phyloP scores from a whole-genome alignment of 2,329 filamentous ascomycete species.

The Basipetospora chlamydospora region DNA sequence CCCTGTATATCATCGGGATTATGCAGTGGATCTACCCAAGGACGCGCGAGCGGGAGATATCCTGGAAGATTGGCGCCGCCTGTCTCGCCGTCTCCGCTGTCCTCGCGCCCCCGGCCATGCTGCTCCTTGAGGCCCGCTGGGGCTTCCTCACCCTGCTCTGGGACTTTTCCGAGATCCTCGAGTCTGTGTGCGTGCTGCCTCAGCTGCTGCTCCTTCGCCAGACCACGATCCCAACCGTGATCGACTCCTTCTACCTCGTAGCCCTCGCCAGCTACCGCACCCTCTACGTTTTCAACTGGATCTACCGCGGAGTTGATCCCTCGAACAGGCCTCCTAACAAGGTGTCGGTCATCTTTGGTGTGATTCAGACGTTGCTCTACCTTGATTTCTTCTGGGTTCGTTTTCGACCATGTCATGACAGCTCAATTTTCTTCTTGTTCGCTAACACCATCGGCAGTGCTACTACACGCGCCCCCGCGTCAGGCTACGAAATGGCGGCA shows the following conservation, averaged over 20 bases:
- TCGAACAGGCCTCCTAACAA: constrained; percentile 47
- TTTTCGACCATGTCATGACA: no score
- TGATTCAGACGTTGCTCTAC: constrained; percentile 82
- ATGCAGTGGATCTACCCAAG: constrained; percentile 81
- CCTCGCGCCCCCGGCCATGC: constrained; percentile 56
- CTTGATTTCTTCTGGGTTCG: constrained; percentile 92
- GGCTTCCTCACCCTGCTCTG: constrained; percentile 55
- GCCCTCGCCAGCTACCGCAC: constrained; percentile 76
- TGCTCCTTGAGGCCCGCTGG: constrained; percentile 46
- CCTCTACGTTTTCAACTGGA: constrained; percentile 88
- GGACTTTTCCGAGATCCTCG: constrained; percentile 82
- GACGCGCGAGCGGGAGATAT: constrained; percentile 77
- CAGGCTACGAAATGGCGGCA: constrained; percentile 75
- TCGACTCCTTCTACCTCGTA: constrained; percentile 91
- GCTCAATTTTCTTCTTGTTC: no score
- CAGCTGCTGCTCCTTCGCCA: constrained; percentile 85
- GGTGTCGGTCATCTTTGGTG: constrained; percentile 69
- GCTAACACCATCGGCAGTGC: no score
- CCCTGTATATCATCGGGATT: constrained; percentile 70
- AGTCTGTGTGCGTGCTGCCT: constrained; percentile 79
- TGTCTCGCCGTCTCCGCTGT: constrained; percentile 51
- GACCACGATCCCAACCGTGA: constrained; percentile 89
- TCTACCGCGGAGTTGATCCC: constrained; percentile 49
- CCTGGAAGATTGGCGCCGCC: constrained; percentile 77
- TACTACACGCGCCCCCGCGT: constrained; percentile 89